Conservation (phyloP, 2,329 filamentous ascomycete genomes). For the Penicillium glabrum region DNA sequence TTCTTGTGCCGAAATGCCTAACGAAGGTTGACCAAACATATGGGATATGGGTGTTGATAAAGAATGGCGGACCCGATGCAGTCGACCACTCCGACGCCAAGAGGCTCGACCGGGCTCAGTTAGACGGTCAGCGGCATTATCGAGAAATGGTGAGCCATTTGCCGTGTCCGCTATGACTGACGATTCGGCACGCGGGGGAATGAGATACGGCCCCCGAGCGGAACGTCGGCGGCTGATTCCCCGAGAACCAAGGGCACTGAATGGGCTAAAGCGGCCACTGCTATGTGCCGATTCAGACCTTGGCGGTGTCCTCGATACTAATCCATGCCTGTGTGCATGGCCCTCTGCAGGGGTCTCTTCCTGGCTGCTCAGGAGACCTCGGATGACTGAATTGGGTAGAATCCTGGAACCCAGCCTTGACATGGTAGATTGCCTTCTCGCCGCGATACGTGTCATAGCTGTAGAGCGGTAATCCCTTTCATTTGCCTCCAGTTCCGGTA, state of each 20-base stretch:
- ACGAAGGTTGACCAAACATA: constrained; percentile 42
- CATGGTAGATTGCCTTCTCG: constrained; percentile 48
- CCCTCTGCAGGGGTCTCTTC: constrained; percentile 49
- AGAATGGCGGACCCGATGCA: constrained; percentile 46
- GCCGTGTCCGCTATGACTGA: constrained; percentile 30
- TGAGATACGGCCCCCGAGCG: constrained; percentile 39
- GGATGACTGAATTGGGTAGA: constrained; percentile 47
- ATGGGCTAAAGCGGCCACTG: constrained; percentile 41
- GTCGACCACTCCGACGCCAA: constrained; percentile 41
- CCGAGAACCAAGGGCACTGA: constrained; percentile 40
- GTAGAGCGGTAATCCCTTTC: constrained; percentile 33
- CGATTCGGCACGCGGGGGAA: constrained; percentile 36
- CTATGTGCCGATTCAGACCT: constrained; percentile 35
- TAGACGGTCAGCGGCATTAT: constrained; percentile 25
- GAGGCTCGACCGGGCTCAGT: constrained; percentile 33
- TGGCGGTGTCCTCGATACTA: constrained; percentile 38
- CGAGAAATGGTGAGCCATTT: constrained; percentile 26
- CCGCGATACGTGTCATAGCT: constrained; percentile 35
- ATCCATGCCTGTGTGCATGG: constrained; percentile 44
- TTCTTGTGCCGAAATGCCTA: constrained; percentile 24
- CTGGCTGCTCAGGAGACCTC: constrained; percentile 45
- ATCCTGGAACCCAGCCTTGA: constrained; percentile 50
- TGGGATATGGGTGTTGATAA: constrained; percentile 45
- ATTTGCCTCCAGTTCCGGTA: constrained; percentile 31
- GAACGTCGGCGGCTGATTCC: constrained; percentile 42